Percentiles rank a stretch among this genome's conserved stretches.
These are phyloP conservation scores for Penicillium oxalicum DNA, from an alignment of 2,329 filamentous ascomycete species.

Conservation along the genomic window DNA sequence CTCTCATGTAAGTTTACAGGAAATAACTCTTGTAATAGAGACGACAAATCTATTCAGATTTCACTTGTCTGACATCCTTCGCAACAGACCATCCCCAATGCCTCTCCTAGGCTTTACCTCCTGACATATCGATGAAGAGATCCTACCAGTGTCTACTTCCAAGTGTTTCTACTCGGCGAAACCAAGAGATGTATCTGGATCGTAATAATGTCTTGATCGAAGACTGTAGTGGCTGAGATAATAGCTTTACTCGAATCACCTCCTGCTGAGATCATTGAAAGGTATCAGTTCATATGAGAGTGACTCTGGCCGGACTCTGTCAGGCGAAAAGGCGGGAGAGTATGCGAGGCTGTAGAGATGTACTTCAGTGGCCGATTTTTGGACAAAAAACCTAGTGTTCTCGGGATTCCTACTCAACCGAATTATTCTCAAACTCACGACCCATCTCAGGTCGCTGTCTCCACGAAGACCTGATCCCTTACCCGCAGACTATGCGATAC, in stretches of 20 bases:
- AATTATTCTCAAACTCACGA: conserved; percentile 18
- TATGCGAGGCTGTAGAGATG: conserved; percentile 30
- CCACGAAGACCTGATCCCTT: conserved; percentile 29
- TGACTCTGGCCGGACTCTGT: conserved; percentile 28
- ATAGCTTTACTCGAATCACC: conserved; percentile 39
- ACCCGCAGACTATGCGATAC: conserved; percentile 25
- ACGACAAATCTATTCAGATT: no score
- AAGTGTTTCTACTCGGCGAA: no score
- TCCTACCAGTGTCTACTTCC: no score
- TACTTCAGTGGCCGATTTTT: conserved; percentile 37
- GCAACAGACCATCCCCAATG: no score
- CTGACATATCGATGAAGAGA: no score
- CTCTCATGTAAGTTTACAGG: no score
- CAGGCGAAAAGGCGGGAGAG: conserved; percentile 22
- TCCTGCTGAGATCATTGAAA: conserved; percentile 31
- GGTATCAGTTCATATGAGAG: conserved; percentile 29
- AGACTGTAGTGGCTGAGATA: conserved; percentile 31
- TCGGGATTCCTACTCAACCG: conserved; percentile 8
- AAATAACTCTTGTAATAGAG: no score
- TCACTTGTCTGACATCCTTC: no score
- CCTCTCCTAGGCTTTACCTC: no score
- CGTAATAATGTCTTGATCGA: no score
- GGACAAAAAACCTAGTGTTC: conserved; percentile 24
- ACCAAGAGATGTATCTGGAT: no score
- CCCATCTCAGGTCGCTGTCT: conserved; percentile 26